Evolutionary conservation across 352 stramenopile species (phyloP).

Genomic region (Globisporangium radiosum): DNA sequence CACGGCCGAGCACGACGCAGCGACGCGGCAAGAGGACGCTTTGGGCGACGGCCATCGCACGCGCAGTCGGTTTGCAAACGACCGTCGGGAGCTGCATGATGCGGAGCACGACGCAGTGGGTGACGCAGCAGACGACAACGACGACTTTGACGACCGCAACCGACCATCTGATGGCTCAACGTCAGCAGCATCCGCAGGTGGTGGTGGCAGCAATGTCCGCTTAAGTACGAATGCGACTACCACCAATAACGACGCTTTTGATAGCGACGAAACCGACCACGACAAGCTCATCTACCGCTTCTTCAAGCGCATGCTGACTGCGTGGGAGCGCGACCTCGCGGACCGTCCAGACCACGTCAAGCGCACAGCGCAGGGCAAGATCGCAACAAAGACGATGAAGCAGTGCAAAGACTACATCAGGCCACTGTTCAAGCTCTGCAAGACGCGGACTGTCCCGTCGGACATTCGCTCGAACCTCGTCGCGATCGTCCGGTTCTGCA

Average conservation of each 20-base stretch:
- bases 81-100: slow-evolving; percentile 20
- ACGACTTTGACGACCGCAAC: slow-evolving; percentile 26
- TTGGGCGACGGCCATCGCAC: slow-evolving; percentile 69
- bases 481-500: slow-evolving; percentile 94
- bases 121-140: slow-evolving; percentile 38
- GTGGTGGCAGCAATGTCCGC: neutral
- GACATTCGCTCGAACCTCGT: slow-evolving; percentile 87
- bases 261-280: slow-evolving; percentile 38
- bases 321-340: slow-evolving; percentile 92
- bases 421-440: slow-evolving; percentile 96
- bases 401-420: slow-evolving; percentile 99
- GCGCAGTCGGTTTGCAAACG: slow-evolving; percentile 59
- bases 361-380: slow-evolving; percentile 86
- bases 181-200: no score
- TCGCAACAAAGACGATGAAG: slow-evolving; percentile 96
- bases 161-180: neutral
- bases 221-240: neutral
- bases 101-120: slow-evolving; percentile 10
- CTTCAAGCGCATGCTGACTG: slow-evolving; percentile 91
- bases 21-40: slow-evolving; percentile 58
- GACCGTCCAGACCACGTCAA: slow-evolving; percentile 85
- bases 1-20: slow-evolving; percentile 54
- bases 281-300: slow-evolving; percentile 86
- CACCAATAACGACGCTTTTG: slow-evolving; percentile 7
- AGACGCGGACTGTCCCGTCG: slow-evolving; percentile 83